Evolutionary conservation across 2,329 filamentous ascomycete species (phyloP).

Genomic region (Fusarium siculi): DNA sequence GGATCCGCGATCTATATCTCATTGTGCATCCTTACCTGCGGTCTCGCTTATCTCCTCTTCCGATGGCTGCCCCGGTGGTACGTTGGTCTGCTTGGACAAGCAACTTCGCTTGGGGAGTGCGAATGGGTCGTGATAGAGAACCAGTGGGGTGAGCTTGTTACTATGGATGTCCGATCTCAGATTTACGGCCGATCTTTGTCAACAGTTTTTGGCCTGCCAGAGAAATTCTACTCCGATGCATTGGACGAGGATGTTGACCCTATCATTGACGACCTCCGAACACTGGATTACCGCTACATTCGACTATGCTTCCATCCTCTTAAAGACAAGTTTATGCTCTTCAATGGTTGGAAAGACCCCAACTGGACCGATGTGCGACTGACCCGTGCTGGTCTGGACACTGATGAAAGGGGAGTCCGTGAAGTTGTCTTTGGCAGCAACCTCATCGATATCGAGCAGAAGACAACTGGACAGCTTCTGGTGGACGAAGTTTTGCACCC

Average conservation of each 20-base stretch:
- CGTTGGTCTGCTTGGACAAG: conserved; percentile 77
- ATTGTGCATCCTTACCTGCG: conserved; percentile 78
- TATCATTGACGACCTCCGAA: conserved; percentile 77
- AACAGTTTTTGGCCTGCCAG: conserved; percentile 73
- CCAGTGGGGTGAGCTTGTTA: conserved; percentile 91
- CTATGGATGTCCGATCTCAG: conserved; percentile 72
- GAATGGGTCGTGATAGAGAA: conserved; percentile 97
- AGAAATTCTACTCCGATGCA: conserved; percentile 66
- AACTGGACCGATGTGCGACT: conserved; percentile 82
- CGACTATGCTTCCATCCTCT: conserved; percentile 91
- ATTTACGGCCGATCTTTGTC: conserved; percentile 66
- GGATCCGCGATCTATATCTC: conserved; percentile 76
- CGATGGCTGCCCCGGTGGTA: conserved; percentile 92
- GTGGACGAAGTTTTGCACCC: conserved; percentile 96
- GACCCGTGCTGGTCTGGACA: conserved; percentile 83
- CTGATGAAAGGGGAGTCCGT: conserved; percentile 85
- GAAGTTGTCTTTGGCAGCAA: conserved; percentile 91
- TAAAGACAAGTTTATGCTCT: conserved; percentile 87
- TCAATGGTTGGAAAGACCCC: conserved; percentile 94
- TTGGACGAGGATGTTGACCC: conserved; percentile 76
- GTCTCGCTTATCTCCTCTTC: conserved; percentile 84
- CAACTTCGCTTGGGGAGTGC: conserved; percentile 76
- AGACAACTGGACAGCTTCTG: conserved; percentile 82
- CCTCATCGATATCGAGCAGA: conserved; percentile 92
- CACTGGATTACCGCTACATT: conserved; percentile 92